These are phyloP conservation scores for Cucurbita argyrosperma DNA, from an alignment of 306 rosid genomes.

Conservation along the genomic window DNA sequence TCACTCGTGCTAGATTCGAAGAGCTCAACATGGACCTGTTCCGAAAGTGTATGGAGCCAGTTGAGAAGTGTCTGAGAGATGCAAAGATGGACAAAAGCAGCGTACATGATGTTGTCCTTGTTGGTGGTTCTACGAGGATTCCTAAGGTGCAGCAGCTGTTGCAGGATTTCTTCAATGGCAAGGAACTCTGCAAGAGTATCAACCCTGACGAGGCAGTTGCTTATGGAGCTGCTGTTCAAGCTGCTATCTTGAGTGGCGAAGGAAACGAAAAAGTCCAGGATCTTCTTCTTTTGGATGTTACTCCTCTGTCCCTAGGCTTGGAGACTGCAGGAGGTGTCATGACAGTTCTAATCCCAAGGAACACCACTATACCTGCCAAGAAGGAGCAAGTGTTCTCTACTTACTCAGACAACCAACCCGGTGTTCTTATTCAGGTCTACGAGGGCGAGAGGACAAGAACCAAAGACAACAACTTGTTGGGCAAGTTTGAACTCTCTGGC, in stretches of 20 bases:
- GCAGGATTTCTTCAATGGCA: slow-evolving; percentile 78
- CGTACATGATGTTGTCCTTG: slow-evolving; percentile 62
- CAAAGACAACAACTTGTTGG: slow-evolving; percentile 53
- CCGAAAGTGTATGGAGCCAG: slow-evolving; percentile 65
- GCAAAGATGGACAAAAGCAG: slow-evolving; percentile 72
- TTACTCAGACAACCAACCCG: slow-evolving; percentile 54
- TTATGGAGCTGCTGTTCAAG: slow-evolving; percentile 68
- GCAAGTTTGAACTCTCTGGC: slow-evolving; percentile 61
- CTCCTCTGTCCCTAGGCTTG: slow-evolving; percentile 51
- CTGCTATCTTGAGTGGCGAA: slow-evolving; percentile 62
- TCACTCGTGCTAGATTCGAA: slow-evolving; percentile 64
- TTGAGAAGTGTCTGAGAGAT: slow-evolving; percentile 62
- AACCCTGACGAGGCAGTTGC: slow-evolving; percentile 73
- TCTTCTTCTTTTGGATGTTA: slow-evolving; percentile 56
- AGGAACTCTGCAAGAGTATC: slow-evolving; percentile 58
- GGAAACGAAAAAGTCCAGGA: slow-evolving; percentile 72
- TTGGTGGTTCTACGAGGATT: slow-evolving; percentile 74
- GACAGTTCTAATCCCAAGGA: slow-evolving; percentile 63
- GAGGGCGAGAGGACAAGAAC: slow-evolving; percentile 71
- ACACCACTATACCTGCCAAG: slow-evolving; percentile 62
- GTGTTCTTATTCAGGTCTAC: slow-evolving; percentile 61
- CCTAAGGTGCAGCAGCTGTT: slow-evolving; percentile 60
- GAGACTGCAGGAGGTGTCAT: slow-evolving; percentile 71
- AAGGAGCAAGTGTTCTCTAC: slow-evolving; percentile 67
- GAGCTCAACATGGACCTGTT: slow-evolving; percentile 76